These are phyloP conservation scores for Ganoderma lingzhi DNA, from an alignment of 1,284 basidiomycete species.

Conservation along the genomic window DNA sequence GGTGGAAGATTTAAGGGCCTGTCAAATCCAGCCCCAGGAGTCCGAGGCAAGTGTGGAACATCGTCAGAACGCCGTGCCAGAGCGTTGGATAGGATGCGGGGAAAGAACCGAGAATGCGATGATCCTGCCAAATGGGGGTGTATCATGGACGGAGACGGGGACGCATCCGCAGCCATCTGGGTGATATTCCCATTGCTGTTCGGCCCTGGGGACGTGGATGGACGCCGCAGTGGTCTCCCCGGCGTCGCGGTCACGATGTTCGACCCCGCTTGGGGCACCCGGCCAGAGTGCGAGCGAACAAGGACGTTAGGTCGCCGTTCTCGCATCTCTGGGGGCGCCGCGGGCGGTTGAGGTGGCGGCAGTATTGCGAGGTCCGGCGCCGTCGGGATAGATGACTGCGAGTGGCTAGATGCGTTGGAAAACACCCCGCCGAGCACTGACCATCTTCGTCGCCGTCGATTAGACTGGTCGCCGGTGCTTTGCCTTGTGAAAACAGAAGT, in stretches of 20 bases:
- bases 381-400: slow-evolving; percentile 37
- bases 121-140: slow-evolving; percentile 46
- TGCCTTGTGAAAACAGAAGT: slow-evolving; percentile 43
- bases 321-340: slow-evolving; percentile 31
- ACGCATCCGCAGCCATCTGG: slow-evolving; percentile 17
- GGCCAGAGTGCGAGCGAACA: slow-evolving; percentile 39
- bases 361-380: slow-evolving; percentile 31
- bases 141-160: slow-evolving; percentile 38
- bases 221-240: slow-evolving; percentile 28
- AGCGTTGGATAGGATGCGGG: slow-evolving; percentile 74
- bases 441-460: slow-evolving; percentile 60
- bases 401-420: slow-evolving; percentile 33
- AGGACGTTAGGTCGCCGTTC: slow-evolving; percentile 34
- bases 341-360: slow-evolving; percentile 37
- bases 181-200: slow-evolving; percentile 28
- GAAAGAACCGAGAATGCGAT: slow-evolving; percentile 67
- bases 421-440: slow-evolving; percentile 60
- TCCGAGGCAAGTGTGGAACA: slow-evolving; percentile 46
- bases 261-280: slow-evolving; percentile 27
- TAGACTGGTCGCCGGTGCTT: slow-evolving; percentile 41
- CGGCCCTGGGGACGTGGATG: slow-evolving; percentile 38
- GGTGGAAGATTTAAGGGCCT: slow-evolving; percentile 26
- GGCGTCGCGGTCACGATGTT: slow-evolving; percentile 27
- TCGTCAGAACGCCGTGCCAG: slow-evolving; percentile 71
- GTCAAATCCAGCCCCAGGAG: slow-evolving; percentile 32